Conservation (phyloP, 805 yeast genomes). For the Pichia cabralensis region DNA sequence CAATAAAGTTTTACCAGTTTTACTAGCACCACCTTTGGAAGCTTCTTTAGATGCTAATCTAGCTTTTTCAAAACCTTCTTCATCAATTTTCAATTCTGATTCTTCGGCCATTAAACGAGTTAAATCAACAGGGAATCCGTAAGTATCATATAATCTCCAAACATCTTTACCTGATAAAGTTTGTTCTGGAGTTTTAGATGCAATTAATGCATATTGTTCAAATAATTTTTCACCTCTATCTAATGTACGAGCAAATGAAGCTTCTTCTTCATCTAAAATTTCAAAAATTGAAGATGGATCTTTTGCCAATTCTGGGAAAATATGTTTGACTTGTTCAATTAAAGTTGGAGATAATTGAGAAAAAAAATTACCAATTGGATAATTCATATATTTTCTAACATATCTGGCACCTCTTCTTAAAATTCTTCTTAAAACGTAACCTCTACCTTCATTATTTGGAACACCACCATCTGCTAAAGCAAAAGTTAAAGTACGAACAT, state of each 20-base stretch:
- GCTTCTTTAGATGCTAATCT: slow-evolving; percentile 87
- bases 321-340: slow-evolving; percentile 74
- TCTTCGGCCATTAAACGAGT: slow-evolving; percentile 99
- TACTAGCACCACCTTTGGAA: slow-evolving; percentile 71
- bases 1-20: slow-evolving; percentile 47
- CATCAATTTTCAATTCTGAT: slow-evolving; percentile 86
- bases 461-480: slow-evolving; percentile 99
- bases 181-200: slow-evolving; percentile 64
- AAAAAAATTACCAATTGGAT: slow-evolving; percentile 91
- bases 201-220: slow-evolving; percentile 82
- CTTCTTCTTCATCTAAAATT: slow-evolving; percentile 92
- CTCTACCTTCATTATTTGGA: slow-evolving; percentile 98
- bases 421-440: slow-evolving; percentile 94
- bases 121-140: slow-evolving; percentile 98
- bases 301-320: slow-evolving; percentile 84
- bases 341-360: slow-evolving; percentile 87
- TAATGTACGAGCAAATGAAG: slow-evolving; percentile 86
- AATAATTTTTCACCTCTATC: slow-evolving; percentile 97
- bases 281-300: slow-evolving; percentile 72
- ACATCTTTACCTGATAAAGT: slow-evolving; percentile 87
- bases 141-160: slow-evolving; percentile 97
- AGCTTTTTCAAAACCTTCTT: slow-evolving; percentile 85
- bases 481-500: slow-evolving; percentile 91
- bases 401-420: slow-evolving; percentile 97
- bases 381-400: slow-evolving; percentile 91